Conservation (phyloP, 192 early-diverging fungal species). For the Podila epicladia region DNA sequence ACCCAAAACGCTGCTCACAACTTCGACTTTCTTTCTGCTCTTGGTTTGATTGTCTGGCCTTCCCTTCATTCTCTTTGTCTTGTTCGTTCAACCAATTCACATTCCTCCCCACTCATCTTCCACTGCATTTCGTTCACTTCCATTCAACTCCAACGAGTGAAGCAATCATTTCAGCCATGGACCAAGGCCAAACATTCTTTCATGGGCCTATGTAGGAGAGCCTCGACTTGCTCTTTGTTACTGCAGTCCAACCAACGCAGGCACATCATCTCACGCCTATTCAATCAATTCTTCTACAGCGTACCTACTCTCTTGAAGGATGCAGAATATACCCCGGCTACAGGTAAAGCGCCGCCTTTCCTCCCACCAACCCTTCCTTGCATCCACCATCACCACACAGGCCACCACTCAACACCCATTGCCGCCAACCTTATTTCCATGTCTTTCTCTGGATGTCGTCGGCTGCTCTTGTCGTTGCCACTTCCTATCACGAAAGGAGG, state of each 20-base stretch:
- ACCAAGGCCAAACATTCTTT: constrained; percentile 13
- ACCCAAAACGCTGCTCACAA: too few species aligned
- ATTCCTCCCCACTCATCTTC: neutral
- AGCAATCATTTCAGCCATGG: neutral
- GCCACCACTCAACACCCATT: neutral
- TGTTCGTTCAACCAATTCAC: neutral
- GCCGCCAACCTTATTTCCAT: neutral
- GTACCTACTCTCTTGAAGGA: too few species aligned
- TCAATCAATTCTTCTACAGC: neutral
- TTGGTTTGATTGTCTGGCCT: neutral
- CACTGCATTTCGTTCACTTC: neutral
- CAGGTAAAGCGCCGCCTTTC: too few species aligned
- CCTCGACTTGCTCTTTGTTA: too few species aligned
- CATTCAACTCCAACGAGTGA: neutral
- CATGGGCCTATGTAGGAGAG: constrained; percentile 12
- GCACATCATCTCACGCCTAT: too few species aligned
- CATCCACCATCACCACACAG: too few species aligned
- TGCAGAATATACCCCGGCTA: too few species aligned
- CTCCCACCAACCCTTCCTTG: neutral
- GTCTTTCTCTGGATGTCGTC: neutral
- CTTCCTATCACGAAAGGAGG: neutral
- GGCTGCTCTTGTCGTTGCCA: too few species aligned
- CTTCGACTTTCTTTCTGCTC: neutral
- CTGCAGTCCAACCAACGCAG: neutral
- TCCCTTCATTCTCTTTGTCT: neutral